Evolutionary conservation across 495 filamentous ascomycete genomes (phyloP).

Genomic region (Penicillium malachiteum): DNA sequence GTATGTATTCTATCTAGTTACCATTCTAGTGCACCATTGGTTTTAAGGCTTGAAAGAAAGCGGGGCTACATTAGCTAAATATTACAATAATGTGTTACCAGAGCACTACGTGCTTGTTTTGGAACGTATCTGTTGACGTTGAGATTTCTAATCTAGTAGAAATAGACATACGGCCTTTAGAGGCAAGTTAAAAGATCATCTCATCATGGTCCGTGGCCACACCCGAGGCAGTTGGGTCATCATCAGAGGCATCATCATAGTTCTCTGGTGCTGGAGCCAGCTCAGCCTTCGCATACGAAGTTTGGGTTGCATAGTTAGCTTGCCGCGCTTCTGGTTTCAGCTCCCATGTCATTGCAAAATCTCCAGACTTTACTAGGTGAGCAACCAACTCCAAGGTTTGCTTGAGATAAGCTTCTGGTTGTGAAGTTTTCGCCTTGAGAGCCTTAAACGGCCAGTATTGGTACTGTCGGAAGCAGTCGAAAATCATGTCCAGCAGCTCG

Average conservation of each 20-base stretch:
- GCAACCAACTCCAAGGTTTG: slow-evolving; percentile 81
- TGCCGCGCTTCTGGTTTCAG: slow-evolving; percentile 70
- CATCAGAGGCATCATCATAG: slow-evolving; percentile 46
- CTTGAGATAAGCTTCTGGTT: slow-evolving; percentile 91
- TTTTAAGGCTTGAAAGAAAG: too few species aligned
- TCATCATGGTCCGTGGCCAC: slow-evolving; percentile 64
- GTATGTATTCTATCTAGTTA: too few species aligned
- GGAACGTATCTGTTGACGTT: slow-evolving; percentile 5
- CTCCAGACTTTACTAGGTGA: slow-evolving; percentile 71
- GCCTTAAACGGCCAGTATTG: slow-evolving; percentile 87
- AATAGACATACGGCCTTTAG: slow-evolving; percentile 42
- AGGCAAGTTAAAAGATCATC: slow-evolving; percentile 63
- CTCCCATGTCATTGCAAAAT: slow-evolving; percentile 80
- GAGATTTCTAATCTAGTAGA: slow-evolving; percentile 7
- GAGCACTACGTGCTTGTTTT: neutral
- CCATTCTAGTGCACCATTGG: too few species aligned
- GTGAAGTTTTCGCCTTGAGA: slow-evolving; percentile 66
- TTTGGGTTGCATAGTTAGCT: slow-evolving; percentile 49
- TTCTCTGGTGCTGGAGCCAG: slow-evolving; percentile 43
- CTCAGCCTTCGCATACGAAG: slow-evolving; percentile 45
- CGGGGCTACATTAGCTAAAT: too few species aligned
- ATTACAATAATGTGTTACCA: too few species aligned
- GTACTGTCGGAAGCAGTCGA: slow-evolving; percentile 75
- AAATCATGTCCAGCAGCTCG: slow-evolving; percentile 80
- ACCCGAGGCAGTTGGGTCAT: slow-evolving; percentile 42